Evolutionary conservation across 805 yeast genomes (phyloP), one percentile per base, ranked within the genome.

Genomic region (Ogataea sp.): DNA sequence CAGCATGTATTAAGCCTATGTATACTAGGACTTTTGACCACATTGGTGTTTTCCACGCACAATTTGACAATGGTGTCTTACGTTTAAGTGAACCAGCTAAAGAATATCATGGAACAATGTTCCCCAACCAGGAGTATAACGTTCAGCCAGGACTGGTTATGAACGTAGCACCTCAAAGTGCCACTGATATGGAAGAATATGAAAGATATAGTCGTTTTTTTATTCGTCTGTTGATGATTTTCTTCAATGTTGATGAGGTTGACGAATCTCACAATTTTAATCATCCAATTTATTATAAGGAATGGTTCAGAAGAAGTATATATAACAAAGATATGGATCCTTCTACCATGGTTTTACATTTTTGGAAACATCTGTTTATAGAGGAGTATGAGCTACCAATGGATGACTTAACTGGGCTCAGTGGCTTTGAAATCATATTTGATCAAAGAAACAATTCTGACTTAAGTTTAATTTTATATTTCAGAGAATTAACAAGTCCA

Each of bases 81-180:
- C 40, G 36, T 31, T 40, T 35, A 30, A 17, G 14, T 9, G 30
- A 23, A 17, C 3, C 17, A 38, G n/a, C n/a, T n/a, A n/a, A n/a
- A n/a, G n/a, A n/a, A n/a, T 23, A 36, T 16, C 14, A 29, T n/a
- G 20, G 25, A 36, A 46, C 53, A 2, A 46, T 51, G 2, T 53
- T 53, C 32, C 18, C 18, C 16, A 43, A 41, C 30, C 52, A 52
- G 24, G 45, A 44, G 24, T 35, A 34, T 9, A 40, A 39, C 30
- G 23, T 39, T 13, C 39, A 32, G 7, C 41, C 45, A 6, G 60
- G 59, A 4, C 37, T 54, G 16, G 20, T 37, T 11, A 39, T 56
- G 10, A 49, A 55, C 29, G 49, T 55, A 28, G 60, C 62, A 2
- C 63, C 63, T 1, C 63, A 57, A 32, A 35, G 39, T 2, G 61